Conservation (phyloP, 495 filamentous ascomycete genomes). For the Pseudoneurospora amorphoporcata region DNA sequence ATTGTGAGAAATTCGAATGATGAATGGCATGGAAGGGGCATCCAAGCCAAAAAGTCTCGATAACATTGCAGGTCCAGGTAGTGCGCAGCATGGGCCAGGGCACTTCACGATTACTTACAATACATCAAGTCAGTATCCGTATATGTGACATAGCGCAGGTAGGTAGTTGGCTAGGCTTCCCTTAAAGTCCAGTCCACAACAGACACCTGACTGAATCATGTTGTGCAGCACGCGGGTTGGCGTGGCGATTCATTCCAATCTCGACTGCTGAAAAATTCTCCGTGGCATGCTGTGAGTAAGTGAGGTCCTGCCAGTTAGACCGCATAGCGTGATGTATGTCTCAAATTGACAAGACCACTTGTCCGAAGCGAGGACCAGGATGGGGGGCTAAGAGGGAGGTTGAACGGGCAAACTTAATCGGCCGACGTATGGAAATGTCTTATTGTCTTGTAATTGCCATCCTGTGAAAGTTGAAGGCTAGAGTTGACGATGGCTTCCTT, state of each 20-base stretch:
- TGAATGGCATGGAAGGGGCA: not conserved
- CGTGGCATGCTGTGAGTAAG: not conserved
- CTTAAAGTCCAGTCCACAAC: not conserved
- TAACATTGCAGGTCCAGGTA: not conserved
- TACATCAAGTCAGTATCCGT: not conserved
- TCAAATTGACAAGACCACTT: not conserved
- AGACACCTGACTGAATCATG: not conserved
- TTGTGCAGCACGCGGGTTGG: not conserved
- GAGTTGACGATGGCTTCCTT: not conserved
- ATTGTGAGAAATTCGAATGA: not conserved
- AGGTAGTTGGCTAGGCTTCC: not conserved
- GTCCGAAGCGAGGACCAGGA: not conserved
- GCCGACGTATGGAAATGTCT: not conserved
- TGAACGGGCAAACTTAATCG: not conserved
- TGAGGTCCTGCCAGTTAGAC: not conserved
- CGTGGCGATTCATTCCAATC: not conserved
- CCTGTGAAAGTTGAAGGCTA: not conserved
- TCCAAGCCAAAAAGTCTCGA: not conserved
- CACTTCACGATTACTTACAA: not conserved
- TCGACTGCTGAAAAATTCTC: not conserved
- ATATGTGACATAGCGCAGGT: not conserved
- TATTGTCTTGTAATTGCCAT: not conserved
- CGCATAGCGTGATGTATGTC: not conserved
- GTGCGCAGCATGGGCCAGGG: not conserved
- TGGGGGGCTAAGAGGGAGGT: not conserved